These are phyloP conservation scores for Ustilago bromivora DNA, from an alignment of 1,284 basidiomycete species.

Conservation along the genomic window DNA sequence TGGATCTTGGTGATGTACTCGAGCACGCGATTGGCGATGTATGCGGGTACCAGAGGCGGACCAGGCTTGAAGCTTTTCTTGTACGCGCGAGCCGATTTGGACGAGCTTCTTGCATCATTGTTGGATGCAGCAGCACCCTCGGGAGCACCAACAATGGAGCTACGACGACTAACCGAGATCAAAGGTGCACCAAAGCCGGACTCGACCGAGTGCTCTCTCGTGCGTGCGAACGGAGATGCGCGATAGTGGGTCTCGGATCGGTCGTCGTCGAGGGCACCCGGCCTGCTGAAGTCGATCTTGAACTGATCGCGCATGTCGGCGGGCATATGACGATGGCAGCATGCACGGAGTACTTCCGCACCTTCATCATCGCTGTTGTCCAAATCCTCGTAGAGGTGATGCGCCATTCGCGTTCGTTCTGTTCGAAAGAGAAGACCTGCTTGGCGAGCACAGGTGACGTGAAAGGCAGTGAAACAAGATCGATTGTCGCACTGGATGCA, in stretches of 20 bases:
- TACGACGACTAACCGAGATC: conserved; percentile 48
- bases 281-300: conserved; percentile 44
- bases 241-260: conserved; percentile 37
- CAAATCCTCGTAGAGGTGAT: conserved; percentile 47
- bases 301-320: conserved; percentile 41
- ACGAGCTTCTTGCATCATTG: conserved; percentile 26
- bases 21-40: conserved; percentile 77
- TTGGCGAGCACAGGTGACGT: conserved; percentile 88
- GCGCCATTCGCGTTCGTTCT: conserved; percentile 51
- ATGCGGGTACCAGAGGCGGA: conserved; percentile 73
- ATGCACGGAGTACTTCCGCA: conserved; percentile 54
- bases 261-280: conserved; percentile 31
- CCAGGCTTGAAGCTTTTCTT: conserved; percentile 73
- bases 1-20: conserved; percentile 81
- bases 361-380: conserved; percentile 51
- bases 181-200: conserved; percentile 37
- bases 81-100: conserved; percentile 73
- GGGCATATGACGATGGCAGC: conserved; percentile 66
- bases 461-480: conserved; percentile 92
- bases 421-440: conserved; percentile 62
- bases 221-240: conserved; percentile 38
- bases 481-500: conserved; percentile 96
- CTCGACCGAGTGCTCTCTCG: conserved; percentile 49
- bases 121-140: conserved; percentile 17
- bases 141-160: conserved; percentile 33